These are phyloP conservation scores for Lasiosphaeria ovina DNA, from an alignment of 495 filamentous ascomycete species.

Conservation along the genomic window DNA sequence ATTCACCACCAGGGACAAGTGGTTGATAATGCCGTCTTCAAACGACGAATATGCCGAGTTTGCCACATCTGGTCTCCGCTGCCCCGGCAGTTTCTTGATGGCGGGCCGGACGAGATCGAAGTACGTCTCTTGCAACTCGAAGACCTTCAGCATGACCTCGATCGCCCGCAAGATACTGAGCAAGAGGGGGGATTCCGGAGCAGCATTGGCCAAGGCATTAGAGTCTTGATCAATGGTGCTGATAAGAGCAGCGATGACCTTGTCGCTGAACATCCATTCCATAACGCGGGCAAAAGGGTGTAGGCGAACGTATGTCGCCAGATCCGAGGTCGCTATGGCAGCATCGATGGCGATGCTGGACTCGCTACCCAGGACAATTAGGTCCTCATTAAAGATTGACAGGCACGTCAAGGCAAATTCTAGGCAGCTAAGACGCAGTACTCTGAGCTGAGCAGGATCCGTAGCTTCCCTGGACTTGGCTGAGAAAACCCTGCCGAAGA, in stretches of 20 bases:
- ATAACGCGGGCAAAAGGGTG: constrained; percentile 91
- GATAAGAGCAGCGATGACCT: constrained; percentile 76
- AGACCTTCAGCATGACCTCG: constrained; percentile 72
- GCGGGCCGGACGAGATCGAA: constrained; percentile 78
- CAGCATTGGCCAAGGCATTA: constrained; percentile 60
- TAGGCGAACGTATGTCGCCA: constrained; percentile 73
- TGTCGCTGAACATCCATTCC: constrained; percentile 97
- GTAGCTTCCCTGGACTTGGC: constrained; percentile 57
- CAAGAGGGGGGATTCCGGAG: constrained; percentile 71
- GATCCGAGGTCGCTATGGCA: constrained; percentile 64
- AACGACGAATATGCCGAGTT: constrained; percentile 78
- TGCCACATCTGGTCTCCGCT: constrained; percentile 48
- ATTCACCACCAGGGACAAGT: constrained; percentile 70
- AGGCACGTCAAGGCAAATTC: constrained; percentile 74
- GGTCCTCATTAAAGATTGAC: constrained; percentile 83
- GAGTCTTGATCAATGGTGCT: constrained; percentile 70
- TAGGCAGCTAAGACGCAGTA: constrained; percentile 74
- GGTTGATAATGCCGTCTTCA: constrained; percentile 85
- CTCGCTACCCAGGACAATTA: constrained; percentile 77
- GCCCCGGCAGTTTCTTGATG: constrained; percentile 48
- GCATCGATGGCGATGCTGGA: constrained; percentile 69
- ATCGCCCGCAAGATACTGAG: constrained; percentile 70
- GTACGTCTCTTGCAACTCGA: constrained; percentile 89
- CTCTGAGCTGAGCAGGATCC: constrained; percentile 60
- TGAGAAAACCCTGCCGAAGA: constrained; percentile 70